Evolutionary conservation across 2,329 filamentous ascomycete genomes (phyloP).

Genomic region (Clonostachys sp.): DNA sequence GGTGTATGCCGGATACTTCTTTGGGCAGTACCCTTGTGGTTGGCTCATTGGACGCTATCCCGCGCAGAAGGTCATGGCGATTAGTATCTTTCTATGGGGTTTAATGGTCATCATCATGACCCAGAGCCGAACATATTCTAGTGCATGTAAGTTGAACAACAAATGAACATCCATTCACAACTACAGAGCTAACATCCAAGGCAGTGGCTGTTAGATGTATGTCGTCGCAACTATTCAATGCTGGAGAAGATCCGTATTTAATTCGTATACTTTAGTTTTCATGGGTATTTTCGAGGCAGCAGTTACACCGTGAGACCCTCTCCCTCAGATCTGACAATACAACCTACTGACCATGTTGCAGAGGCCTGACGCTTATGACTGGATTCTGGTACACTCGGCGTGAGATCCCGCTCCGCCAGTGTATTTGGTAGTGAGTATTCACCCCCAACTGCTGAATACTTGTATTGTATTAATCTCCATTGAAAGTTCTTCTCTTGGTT

Average conservation of each 20-base stretch:
- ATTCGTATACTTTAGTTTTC: not conserved
- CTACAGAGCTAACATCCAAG: not conserved
- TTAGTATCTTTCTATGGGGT: constrained; percentile 24
- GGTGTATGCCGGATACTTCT: constrained; percentile 31
- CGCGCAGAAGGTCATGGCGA: constrained; percentile 24
- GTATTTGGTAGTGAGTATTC: constrained; percentile 19
- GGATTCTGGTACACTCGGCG: constrained; percentile 26
- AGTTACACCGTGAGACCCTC: not conserved
- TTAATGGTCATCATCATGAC: constrained; percentile 23
- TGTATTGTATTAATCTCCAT: no score
- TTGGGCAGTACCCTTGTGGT: constrained; percentile 32
- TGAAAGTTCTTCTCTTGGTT: constrained; percentile 12
- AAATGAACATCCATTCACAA: not conserved
- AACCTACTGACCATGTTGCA: not conserved
- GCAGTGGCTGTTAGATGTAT: constrained; percentile 1
- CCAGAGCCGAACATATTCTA: constrained; percentile 17
- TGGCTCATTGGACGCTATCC: constrained; percentile 28
- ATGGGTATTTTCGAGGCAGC: constrained; percentile 5
- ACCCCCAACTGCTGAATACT: no score
- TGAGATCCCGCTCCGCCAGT: constrained; percentile 26
- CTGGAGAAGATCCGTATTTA: no score
- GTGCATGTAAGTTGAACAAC: constrained; percentile 5
- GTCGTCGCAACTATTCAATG: no score
- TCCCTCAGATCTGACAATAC: not conserved
- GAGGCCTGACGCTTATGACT: constrained; percentile 14